These are phyloP conservation scores for Candida arabinofermentans DNA, from an alignment of 805 yeast genomes.

Conservation along the genomic window DNA sequence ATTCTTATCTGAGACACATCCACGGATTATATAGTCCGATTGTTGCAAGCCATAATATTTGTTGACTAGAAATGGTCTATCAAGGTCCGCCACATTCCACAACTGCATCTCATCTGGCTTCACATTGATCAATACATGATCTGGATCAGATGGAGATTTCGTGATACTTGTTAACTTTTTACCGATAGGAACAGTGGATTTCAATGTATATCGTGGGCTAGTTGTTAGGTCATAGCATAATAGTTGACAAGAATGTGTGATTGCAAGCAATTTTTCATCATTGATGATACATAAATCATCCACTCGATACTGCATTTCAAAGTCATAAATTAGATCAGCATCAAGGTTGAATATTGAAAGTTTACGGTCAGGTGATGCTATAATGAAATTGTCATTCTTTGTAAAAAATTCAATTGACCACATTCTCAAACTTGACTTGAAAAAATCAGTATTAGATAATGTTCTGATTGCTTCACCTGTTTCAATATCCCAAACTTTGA, in stretches of 20 bases:
- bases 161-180: conserved; percentile 64
- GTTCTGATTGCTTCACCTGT: conserved; percentile 29
- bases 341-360: conserved; percentile 43
- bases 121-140: conserved; percentile 53
- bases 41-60: conserved; percentile 73
- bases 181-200: conserved; percentile 39
- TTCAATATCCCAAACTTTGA: conserved; percentile 63
- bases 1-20: conserved; percentile 74
- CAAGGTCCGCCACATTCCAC: conserved; percentile 66
- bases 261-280: conserved; percentile 59
- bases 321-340: conserved; percentile 24
- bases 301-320: conserved; percentile 39
- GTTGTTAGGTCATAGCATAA: conserved; percentile 50
- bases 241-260: conserved; percentile 58
- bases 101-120: conserved; percentile 75
- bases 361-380: conserved; percentile 76
- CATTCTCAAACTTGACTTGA: conserved; percentile 28
- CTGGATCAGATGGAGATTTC: conserved; percentile 49
- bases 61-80: conserved; percentile 42
- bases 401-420: conserved; percentile 69
- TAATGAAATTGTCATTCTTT: conserved; percentile 43
- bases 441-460: conserved; percentile 17
- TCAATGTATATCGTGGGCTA: conserved; percentile 27
- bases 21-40: conserved; percentile 63
- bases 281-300: conserved; percentile 66